These are phyloP conservation scores for Ascochyta viciae-villosae DNA, from an alignment of 2,329 filamentous ascomycete genomes.

Conservation along the genomic window DNA sequence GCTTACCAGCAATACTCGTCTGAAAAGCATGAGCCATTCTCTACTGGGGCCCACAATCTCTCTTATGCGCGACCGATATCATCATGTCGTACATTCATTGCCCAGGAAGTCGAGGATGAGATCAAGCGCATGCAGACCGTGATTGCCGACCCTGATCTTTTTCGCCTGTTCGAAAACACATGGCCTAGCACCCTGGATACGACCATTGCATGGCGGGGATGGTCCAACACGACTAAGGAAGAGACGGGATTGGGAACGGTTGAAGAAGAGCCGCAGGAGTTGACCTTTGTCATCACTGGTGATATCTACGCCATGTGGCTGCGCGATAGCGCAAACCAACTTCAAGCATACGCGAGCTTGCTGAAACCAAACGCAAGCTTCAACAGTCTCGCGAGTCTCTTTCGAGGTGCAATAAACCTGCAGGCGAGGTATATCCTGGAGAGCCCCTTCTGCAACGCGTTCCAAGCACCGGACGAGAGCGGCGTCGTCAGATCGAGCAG, in stretches of 20 bases:
- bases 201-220: slow-evolving; percentile 72
- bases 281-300: slow-evolving; percentile 65
- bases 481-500: slow-evolving; percentile 48
- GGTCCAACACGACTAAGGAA: slow-evolving; percentile 54
- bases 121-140: slow-evolving; percentile 44
- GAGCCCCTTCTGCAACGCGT: slow-evolving; percentile 62
- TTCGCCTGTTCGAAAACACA: slow-evolving; percentile 72
- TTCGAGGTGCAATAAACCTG: slow-evolving; percentile 74
- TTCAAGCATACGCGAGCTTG: slow-evolving; percentile 71
- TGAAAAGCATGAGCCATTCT: slow-evolving; percentile 51
- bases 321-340: slow-evolving; percentile 68
- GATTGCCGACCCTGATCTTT: slow-evolving; percentile 65
- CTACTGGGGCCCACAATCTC: slow-evolving; percentile 51
- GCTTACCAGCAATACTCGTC: slow-evolving; percentile 52
- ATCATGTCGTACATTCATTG: slow-evolving; percentile 56
- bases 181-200: slow-evolving; percentile 81
- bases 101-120: slow-evolving; percentile 50
- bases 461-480: slow-evolving; percentile 59
- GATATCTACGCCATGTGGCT: slow-evolving; percentile 66
- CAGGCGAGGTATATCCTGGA: slow-evolving; percentile 72
- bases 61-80: slow-evolving; percentile 53
- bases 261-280: slow-evolving; percentile 60
- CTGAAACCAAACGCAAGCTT: slow-evolving; percentile 57
- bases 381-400: slow-evolving; percentile 67
- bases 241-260: slow-evolving; percentile 3